Base-by-base conservation (phyloP, 768 basidiomycete genomes). In the Xerocomellus amylosporus region DNA sequence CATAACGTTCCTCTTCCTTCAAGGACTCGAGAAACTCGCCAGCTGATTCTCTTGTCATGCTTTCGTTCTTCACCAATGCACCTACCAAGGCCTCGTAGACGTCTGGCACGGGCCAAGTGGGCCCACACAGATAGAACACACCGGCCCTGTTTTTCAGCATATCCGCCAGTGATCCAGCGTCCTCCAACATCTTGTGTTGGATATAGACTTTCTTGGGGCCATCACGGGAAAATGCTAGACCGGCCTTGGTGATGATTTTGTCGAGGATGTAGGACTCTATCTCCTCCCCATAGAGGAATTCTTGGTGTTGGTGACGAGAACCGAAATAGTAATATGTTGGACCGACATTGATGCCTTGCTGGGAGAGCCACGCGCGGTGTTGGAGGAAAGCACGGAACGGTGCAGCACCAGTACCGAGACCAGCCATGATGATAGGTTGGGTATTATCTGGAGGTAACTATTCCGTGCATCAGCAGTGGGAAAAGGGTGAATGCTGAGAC, bases 331-430 rank as follows among this genome's bases (percentile, higher is more conserved):
- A 98, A 70, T 98, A 87, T 10, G 93, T 82, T 2, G 96, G 96
- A 0, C 97, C 97, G 54, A 97, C 84, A 47, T 88, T 79, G 59
- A 87, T 75, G 26, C 88, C 87, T 67, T 90, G 86, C 30, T 84
- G 72, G 30, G 81, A 78, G 53, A 94, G 86, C 81, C 79, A 84
- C 8, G 93, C 93, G 53, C 96, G 87, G 72, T 99, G 86, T 71
- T 99, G 97, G 56, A 98, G 84, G 82, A 98, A 99, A 8, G 97
- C 97, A 54, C 97, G 92, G 89, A 99, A 99, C 22, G 97, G 97
- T 12, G 97, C 97, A 9, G 94, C 97, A 52, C 96, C 97, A 4
- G 97, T 99, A 46, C 97, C 97, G 30, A 99, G 86, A 60, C 97
- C 97, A 33, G 96, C 93, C 92, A 99, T 94, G 73, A 98, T 96